A percentile compares a stretch with the other conserved stretches of the same genome.
Conservation (phyloP, 257 asterid genomes). For the Solanum bulbocastanum region DNA sequence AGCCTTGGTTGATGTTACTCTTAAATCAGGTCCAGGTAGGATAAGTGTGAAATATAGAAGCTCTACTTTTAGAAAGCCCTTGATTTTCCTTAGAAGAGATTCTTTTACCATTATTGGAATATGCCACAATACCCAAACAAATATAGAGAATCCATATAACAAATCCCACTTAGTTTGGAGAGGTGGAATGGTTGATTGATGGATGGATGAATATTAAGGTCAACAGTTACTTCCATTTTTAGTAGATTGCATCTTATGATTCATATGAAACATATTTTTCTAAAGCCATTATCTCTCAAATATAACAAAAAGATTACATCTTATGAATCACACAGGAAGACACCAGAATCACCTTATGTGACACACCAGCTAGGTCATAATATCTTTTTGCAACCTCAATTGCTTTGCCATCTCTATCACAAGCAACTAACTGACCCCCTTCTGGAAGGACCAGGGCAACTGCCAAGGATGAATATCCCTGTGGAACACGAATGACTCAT, state of each 20-base stretch:
- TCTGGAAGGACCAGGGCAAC: slow-evolving; percentile 79
- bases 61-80: background rate
- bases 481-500: background rate
- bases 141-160: background rate
- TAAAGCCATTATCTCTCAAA: background rate
- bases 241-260: background rate
- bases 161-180: background rate
- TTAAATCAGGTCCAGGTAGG: background rate
- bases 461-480: slow-evolving; percentile 98
- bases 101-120: background rate
- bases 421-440: slow-evolving; percentile 72
- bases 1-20: background rate
- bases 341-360: slow-evolving; percentile 48
- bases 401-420: slow-evolving; percentile 71
- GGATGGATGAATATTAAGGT: background rate
- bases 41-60: background rate
- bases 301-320: background rate
- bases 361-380: slow-evolving; percentile 76
- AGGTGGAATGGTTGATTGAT: background rate
- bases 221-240: background rate
- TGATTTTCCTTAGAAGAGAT: background rate
- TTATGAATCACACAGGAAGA: background rate
- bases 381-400: slow-evolving; percentile 74
- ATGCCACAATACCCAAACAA: background rate
- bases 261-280: background rate